Evolutionary conservation across 2,329 filamentous ascomycete species (phyloP), one percentile per base, ranked within the genome.

Genomic region (Microdochium trichocladiopsis): DNA sequence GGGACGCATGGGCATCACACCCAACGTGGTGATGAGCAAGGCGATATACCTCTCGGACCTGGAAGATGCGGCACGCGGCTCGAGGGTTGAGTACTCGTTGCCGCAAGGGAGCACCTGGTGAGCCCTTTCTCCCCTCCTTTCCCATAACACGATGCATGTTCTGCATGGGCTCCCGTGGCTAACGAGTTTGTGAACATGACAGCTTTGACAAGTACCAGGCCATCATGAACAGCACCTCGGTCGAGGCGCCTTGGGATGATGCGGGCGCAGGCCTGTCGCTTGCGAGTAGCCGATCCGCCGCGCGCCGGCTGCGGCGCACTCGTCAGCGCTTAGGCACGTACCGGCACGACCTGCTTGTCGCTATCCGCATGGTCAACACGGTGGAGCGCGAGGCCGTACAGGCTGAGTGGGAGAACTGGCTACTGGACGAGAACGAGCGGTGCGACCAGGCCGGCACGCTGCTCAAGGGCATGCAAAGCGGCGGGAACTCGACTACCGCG

Each of bases 331-430:
- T 99, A 0, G 93, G 88, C 1, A 76, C 82, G 2, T 94, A 96
- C 66, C 80, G 94, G 2, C 90, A 99, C 66, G 91, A 97, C 64
- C 75, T 99, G 21, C 73, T 97, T 2, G 92, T 99, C 4, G 91
- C 92, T 4, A 84, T 97, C 74, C 84, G 92, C 4, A 82, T 96
- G 2, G 86, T 97, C 55, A 96, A 97, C 69, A 86, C 80, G 53
- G 84, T 97, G 25, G 94, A 97, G 74, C 79, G 81, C 53, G 91
- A 96, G 67, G 86, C 96, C 66, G 70, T 97, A 51, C 81, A 84
- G 62, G 87, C 87, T 1, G 93, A 96, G 68, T 99, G 91, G 86
- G 92, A 96, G 72, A 88, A 89, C 57, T 99, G 93, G 92, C 78
- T 97, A 25, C 70, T 80, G 2, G 86, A 89, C 58, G 94, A 99